phyloP scores from a whole-genome alignment of 2,329 filamentous ascomycete species.

The Aspergillus neoniger region DNA sequence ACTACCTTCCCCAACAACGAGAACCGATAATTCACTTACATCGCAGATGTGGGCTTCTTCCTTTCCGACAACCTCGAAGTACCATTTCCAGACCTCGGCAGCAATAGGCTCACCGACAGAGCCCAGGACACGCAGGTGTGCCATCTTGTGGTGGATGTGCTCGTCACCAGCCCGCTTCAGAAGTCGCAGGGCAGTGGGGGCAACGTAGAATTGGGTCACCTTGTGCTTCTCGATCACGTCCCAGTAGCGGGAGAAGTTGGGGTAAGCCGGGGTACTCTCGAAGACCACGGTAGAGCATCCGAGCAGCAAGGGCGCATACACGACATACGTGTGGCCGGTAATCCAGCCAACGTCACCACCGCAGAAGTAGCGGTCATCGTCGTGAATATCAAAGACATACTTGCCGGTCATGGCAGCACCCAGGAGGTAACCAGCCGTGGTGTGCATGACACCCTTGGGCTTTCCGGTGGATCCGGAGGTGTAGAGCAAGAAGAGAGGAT shows the following conservation, averaged over 20 bases:
- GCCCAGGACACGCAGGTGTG: constrained; percentile 82
- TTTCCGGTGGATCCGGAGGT: constrained; percentile 97
- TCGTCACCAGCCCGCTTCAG: constrained; percentile 95
- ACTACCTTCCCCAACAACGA: too few relatives aligned
- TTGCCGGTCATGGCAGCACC: constrained; percentile 93
- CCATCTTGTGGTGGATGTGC: constrained; percentile 87
- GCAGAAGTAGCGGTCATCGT: constrained; percentile 92
- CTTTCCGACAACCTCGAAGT: constrained; percentile 92
- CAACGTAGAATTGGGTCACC: constrained; percentile 97
- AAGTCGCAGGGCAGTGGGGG: constrained; percentile 86
- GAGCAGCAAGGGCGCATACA: constrained; percentile 90
- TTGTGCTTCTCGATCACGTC: constrained; percentile 94
- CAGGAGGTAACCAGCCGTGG: constrained; percentile 90
- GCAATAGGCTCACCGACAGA: constrained; percentile 98
- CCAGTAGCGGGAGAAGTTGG: constrained; percentile 98
- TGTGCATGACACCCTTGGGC: constrained; percentile 99
- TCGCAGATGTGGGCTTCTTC: constrained; percentile 92
- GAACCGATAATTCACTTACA: constrained; percentile 59
- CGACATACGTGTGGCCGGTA: constrained; percentile 96
- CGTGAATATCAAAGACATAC: constrained; percentile 98
- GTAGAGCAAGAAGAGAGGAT: constrained; percentile 96
- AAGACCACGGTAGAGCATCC: constrained; percentile 96
- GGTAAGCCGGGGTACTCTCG: constrained; percentile 95
- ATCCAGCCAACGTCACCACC: constrained; percentile 99
- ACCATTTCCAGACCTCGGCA: constrained; percentile 99